Base-by-base conservation (phyloP, 2,329 filamentous ascomycete species). In the Ophiostoma triangulosporum region DNA sequence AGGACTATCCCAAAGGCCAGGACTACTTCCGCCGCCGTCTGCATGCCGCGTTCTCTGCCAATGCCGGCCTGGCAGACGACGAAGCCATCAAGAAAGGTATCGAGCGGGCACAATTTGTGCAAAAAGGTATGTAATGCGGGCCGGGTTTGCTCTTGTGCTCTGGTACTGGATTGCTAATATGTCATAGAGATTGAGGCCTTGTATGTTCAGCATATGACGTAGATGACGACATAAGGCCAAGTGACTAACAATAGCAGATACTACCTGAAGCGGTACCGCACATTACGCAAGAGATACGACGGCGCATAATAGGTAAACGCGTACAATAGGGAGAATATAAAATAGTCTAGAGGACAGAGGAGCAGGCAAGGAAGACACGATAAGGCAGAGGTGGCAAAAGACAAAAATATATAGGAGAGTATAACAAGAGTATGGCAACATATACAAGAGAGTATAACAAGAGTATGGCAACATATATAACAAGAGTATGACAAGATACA, bases 201-300 rank as follows among this genome's bases (percentile, higher is more conserved):
- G 87, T 96, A 75, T 79, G 87, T 77, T 20, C n/a, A 46, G 15
- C 11, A 20, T 6, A 15, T n/a, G n/a, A n/a, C n/a, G n/a, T n/a
- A n/a, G n/a, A n/a, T n/a, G n/a, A n/a, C n/a, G n/a, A n/a, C 48
- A 11, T 35, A n/a, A 17, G 9, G 15, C 33, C 29, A 24, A 33
- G 20, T 36, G 20, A 50, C 48, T 31, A 31, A 50, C 20, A 6
- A 4, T 12, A 24, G 12, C 22, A 94, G 88, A 65, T 94, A 95
- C 69, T 95, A 93, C 71, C 74, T 96, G 62, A 95, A 94, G 73
- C 80, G 86, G 65, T 96, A 96, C 71, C 83, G 91, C 61, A 81
- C 87, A 26, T 70, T 96, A 63, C 83, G 84, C 63, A 84, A 93
- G 70, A 77, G 88, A 64, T 96, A 96, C 70, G 77, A 81, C 58